These are phyloP conservation scores for Entomortierella beljakovae DNA, from an alignment of 192 early-diverging fungal species.

Conservation along the genomic window DNA sequence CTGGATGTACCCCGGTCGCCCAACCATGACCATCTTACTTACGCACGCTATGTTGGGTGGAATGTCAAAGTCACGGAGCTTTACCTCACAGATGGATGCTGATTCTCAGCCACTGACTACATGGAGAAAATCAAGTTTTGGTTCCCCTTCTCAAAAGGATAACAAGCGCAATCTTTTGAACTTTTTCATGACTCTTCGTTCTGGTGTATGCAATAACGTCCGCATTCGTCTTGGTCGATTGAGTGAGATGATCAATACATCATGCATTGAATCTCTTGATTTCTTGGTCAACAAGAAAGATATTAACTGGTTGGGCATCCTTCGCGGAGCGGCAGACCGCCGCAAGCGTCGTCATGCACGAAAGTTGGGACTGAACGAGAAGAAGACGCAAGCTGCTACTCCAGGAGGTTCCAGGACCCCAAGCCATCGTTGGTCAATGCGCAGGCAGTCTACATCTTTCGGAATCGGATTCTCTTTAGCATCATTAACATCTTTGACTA, in stretches of 20 bases:
- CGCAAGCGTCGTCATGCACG: constrained; percentile 39
- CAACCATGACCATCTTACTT: constrained; percentile 81
- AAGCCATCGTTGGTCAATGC: constrained; percentile 55
- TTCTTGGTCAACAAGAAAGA: constrained; percentile 80
- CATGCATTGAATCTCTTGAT: constrained; percentile 83
- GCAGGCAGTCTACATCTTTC: constrained; percentile 20
- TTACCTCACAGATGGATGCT: constrained; percentile 37
- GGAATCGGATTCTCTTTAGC: constrained; percentile 27
- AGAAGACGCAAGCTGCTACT: constrained; percentile 58
- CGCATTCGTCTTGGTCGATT: constrained; percentile 83
- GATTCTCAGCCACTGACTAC: constrained; percentile 26
- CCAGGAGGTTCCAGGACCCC: constrained; percentile 59
- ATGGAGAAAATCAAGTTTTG: constrained; percentile 30
- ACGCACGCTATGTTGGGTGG: constrained; percentile 85
- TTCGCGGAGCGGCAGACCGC: constrained; percentile 55
- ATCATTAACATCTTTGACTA: constrained; percentile 37
- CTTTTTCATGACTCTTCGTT: constrained; percentile 85
- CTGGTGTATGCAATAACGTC: constrained; percentile 72
- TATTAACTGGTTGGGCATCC: constrained; percentile 63
- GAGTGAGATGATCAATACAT: constrained; percentile 81
- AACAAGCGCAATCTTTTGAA: constrained; percentile 77
- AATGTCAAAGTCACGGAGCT: constrained; percentile 49
- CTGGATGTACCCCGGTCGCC: constrained; percentile 79
- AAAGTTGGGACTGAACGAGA: constrained; percentile 61
- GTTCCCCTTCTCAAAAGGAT: constrained; percentile 33